Evolutionary conservation across 352 stramenopile genomes (phyloP).

Genomic region (Phytophthora capsici): DNA sequence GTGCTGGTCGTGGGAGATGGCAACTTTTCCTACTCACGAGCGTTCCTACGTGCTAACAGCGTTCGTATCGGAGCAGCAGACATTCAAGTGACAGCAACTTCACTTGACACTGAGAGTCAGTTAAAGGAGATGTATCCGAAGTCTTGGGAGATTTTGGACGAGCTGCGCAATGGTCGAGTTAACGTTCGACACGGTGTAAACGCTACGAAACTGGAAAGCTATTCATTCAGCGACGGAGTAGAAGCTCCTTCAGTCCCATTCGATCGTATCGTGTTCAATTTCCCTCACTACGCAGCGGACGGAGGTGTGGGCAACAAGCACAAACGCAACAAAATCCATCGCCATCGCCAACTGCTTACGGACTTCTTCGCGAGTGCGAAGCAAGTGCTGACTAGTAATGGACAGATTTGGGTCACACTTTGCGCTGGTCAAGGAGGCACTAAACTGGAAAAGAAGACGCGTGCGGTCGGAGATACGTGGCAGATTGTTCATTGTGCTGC

Average conservation of each 20-base stretch:
- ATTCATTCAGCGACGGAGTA: constrained; percentile 20
- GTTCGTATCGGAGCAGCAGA: constrained; percentile 15
- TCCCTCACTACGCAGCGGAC: constrained; percentile 82
- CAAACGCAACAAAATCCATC: constrained; percentile 86
- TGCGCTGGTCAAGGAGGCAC: constrained; percentile 84
- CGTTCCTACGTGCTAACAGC: constrained; percentile 65
- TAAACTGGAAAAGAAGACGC: constrained; percentile 63
- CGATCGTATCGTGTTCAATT: constrained; percentile 89
- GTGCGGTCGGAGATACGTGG: constrained; percentile 77
- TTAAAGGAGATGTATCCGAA: constrained; percentile 82
- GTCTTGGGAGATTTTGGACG: constrained; percentile 52
- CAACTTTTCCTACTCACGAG: constrained; percentile 87
- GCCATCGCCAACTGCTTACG: constrained; percentile 74
- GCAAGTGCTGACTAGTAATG: constrained; percentile 53
- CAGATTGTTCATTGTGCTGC: constrained; percentile 79
- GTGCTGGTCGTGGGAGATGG: constrained; percentile 85
- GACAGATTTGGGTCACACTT: constrained; percentile 85
- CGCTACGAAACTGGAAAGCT: constrained; percentile 66
- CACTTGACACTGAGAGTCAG: constrained; percentile 69
- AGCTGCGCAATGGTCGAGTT: constrained; percentile 58
- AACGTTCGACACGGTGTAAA: constrained; percentile 75
- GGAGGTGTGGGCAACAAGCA: constrained; percentile 56
- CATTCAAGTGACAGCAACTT: constrained; percentile 59
- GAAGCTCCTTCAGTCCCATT: constrained; percentile 25
- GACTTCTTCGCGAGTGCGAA: constrained; percentile 80